Conservation (phyloP, 2,329 filamentous ascomycete genomes). For the Aspergillus sp. region DNA sequence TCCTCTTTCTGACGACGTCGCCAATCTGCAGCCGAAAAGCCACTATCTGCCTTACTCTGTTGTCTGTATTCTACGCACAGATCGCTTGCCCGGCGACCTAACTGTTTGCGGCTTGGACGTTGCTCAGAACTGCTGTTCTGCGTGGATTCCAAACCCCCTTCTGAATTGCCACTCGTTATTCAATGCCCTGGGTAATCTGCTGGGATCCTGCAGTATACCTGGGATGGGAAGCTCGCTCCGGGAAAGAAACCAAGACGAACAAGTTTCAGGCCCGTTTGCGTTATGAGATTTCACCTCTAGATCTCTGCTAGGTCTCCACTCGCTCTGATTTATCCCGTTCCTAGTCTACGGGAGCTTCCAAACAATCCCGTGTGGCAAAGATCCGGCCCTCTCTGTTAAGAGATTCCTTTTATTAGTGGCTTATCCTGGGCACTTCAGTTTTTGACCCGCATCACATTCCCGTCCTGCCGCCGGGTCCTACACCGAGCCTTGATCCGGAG, state of each 20-base stretch:
- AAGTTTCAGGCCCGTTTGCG: constrained; percentile 32
- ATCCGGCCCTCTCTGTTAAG: constrained; percentile 19
- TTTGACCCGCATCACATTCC: constrained; percentile 5
- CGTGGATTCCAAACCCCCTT: constrained; percentile 14
- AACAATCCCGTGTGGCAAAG: constrained; percentile 26
- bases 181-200: constrained; percentile 29
- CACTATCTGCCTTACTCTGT: constrained; percentile 13
- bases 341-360: constrained; percentile 23
- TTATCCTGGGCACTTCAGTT: constrained; percentile 6
- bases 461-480: constrained; percentile 6
- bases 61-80: constrained; percentile 4
- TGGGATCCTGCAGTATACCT: constrained; percentile 34
- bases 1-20: constrained; percentile 18
- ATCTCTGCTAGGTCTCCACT: constrained; percentile 17
- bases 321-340: constrained; percentile 21
- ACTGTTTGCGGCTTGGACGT: constrained; percentile 15
- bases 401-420: constrained; percentile 10
- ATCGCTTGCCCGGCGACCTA: constrained; percentile 8
- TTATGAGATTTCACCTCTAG: constrained; percentile 33
- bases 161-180: constrained; percentile 21
- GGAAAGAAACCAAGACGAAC: constrained; percentile 19
- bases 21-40: constrained; percentile 21
- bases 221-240: constrained; percentile 33
- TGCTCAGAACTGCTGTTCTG: constrained; percentile 7
- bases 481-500: constrained; percentile 6